These are phyloP conservation scores for Boletus subparvulus DNA, from an alignment of 768 basidiomycete species.

Conservation along the genomic window DNA sequence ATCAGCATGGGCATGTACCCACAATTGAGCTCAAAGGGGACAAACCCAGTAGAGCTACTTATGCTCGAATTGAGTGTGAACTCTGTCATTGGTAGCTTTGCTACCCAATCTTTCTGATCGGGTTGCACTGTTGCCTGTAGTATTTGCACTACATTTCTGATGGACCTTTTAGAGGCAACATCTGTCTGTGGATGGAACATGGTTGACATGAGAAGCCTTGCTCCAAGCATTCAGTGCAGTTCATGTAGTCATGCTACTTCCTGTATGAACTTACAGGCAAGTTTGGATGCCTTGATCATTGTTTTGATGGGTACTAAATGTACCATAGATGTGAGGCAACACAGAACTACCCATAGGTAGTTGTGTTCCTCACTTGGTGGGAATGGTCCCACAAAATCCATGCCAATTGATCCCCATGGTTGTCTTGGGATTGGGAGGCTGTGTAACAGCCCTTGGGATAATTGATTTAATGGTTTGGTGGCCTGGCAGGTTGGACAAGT, in stretches of 20 bases:
- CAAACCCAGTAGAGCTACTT: not conserved
- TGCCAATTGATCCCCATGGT: no score
- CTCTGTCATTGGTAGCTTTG: conserved; percentile 1
- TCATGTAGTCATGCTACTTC: not conserved
- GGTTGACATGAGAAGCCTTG: not conserved
- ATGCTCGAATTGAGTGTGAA: conserved; percentile 4
- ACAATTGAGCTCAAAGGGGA: not conserved
- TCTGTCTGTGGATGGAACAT: conserved; percentile 8
- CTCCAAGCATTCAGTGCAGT: conserved; percentile 10
- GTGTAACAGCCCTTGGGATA: no score
- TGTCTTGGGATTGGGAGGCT: no score
- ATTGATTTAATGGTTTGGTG: no score
- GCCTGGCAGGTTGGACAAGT: no score
- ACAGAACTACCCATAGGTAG: no score
- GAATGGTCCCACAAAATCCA: no score
- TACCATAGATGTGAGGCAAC: no score
- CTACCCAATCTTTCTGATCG: conserved; percentile 24
- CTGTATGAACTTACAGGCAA: no score
- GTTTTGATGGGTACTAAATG: no score
- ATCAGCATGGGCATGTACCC: not conserved
- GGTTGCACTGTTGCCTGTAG: not conserved
- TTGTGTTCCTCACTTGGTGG: no score
- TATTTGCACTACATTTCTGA: conserved; percentile 7
- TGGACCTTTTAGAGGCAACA: conserved; percentile 10
- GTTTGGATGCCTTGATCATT: no score